Percentiles rank a stretch among this genome's conserved stretches.
Evolutionary conservation across 1,284 basidiomycete genomes (phyloP).

Genomic region (Lentinula novae-zelandiae): DNA sequence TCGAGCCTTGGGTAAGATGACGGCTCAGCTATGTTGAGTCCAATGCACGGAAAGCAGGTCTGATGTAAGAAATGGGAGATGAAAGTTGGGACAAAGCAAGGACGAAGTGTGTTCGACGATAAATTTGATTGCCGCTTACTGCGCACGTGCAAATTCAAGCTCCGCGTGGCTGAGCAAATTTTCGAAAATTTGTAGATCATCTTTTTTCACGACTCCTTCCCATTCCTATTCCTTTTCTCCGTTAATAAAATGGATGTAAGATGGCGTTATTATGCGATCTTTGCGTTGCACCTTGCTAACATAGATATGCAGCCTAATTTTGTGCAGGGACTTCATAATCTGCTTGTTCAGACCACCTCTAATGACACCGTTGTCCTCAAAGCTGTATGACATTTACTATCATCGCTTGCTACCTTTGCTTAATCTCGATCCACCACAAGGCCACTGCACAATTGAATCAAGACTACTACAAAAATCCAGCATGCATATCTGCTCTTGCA

Average conservation of each 20-base stretch:
- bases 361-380: slow-evolving; percentile 88
- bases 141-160: not conserved
- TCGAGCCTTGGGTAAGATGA: too few species aligned
- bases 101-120: not conserved
- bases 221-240: slow-evolving; percentile 2
- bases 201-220: slow-evolving; percentile 4
- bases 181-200: not conserved
- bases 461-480: slow-evolving; percentile 88
- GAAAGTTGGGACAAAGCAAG: not conserved
- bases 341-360: slow-evolving; percentile 81
- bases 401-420: slow-evolving; percentile 9
- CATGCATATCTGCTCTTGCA: slow-evolving; percentile 90
- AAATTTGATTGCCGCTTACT: not conserved
- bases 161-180: not conserved
- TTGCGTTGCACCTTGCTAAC: not conserved
- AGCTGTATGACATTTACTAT: slow-evolving; percentile 56
- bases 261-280: slow-evolving; percentile 9
- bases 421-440: slow-evolving; percentile 36
- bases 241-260: slow-evolving; percentile 26
- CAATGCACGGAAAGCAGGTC: too few species aligned
- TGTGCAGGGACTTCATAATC: slow-evolving; percentile 77
- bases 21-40: too few species aligned
- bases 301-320: slow-evolving; percentile 49
- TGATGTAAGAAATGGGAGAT: too few species aligned
- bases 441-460: slow-evolving; percentile 90